These are phyloP conservation scores for Xylaria arbuscula DNA, from an alignment of 2,329 filamentous ascomycete genomes.

Conservation along the genomic window DNA sequence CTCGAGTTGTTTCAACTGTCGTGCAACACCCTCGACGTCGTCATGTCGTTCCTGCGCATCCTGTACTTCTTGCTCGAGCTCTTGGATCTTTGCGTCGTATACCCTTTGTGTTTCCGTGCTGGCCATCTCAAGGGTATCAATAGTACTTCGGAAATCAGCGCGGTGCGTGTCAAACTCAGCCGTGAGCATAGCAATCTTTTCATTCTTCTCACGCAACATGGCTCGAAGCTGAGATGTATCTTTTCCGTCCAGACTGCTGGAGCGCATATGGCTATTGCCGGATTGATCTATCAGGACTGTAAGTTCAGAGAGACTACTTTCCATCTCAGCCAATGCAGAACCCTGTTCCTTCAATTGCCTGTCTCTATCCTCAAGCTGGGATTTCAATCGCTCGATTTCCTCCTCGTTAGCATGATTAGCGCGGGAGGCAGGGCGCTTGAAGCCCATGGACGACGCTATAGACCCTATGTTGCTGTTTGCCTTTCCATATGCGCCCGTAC, in stretches of 20 bases:
- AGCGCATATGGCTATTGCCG: slow-evolving; percentile 57
- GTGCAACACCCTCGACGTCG: slow-evolving; percentile 90
- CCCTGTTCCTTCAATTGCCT: slow-evolving; percentile 90
- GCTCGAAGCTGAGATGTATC: slow-evolving; percentile 81
- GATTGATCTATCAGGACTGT: slow-evolving; percentile 75
- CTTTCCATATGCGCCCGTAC: slow-evolving; percentile 60
- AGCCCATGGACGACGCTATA: slow-evolving; percentile 65
- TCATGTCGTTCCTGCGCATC: slow-evolving; percentile 85
- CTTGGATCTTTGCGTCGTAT: slow-evolving; percentile 92
- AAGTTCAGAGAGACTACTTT: slow-evolving; percentile 59
- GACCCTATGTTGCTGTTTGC: slow-evolving; percentile 66
- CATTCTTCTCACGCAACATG: slow-evolving; percentile 93
- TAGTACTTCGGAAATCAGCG: slow-evolving; percentile 95
- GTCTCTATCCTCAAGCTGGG: slow-evolving; percentile 84
- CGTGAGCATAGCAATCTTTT: slow-evolving; percentile 92
- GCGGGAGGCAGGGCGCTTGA: slow-evolving; percentile 65
- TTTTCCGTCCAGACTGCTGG: slow-evolving; percentile 70
- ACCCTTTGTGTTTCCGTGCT: slow-evolving; percentile 95
- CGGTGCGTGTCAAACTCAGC: slow-evolving; percentile 94
- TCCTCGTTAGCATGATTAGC: slow-evolving; percentile 67
- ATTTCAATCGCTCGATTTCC: slow-evolving; percentile 77
- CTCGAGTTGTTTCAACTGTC: slow-evolving; percentile 93
- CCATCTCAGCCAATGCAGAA: slow-evolving; percentile 86
- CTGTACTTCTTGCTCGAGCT: slow-evolving; percentile 82
- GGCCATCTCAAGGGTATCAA: slow-evolving; percentile 95